These are phyloP conservation scores for Schizophyllum amplum DNA, from an alignment of 1,284 basidiomycete genomes.

Conservation along the genomic window DNA sequence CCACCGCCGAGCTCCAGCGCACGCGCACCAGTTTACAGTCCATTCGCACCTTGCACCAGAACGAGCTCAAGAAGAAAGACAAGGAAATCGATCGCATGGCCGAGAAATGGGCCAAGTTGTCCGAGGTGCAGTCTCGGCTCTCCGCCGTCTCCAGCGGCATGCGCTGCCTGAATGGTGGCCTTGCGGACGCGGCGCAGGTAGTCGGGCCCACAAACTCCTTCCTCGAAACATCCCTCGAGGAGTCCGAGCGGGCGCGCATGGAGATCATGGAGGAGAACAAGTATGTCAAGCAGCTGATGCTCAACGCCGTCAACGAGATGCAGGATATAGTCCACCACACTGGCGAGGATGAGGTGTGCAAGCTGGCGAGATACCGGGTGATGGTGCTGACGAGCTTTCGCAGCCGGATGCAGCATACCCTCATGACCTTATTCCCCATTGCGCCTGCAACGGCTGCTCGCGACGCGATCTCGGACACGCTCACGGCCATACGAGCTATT, in stretches of 20 bases:
- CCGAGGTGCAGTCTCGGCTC: conserved; percentile 56
- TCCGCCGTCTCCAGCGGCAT: conserved; percentile 39
- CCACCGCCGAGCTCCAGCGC: conserved; percentile 58
- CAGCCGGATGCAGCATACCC: conserved; percentile 1
- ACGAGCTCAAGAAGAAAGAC: conserved; percentile 77
- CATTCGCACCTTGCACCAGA: conserved; percentile 56
- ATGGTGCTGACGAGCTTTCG: conserved; percentile 13
- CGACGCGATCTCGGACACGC: conserved; percentile 41
- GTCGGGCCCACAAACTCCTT: conserved; percentile 45
- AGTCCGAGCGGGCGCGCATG: conserved; percentile 63
- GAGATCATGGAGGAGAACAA: conserved; percentile 67
- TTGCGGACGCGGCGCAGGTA: conserved; percentile 30
- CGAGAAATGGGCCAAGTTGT: conserved; percentile 70
- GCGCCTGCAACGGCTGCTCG: conserved; percentile 41
- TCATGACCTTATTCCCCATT: conserved; percentile 48
- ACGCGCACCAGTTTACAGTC: conserved; percentile 55
- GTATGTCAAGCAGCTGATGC: conserved; percentile 57
- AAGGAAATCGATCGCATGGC: conserved; percentile 72
- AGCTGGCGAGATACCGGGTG: conserved; percentile 45
- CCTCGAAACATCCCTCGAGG: conserved; percentile 64
- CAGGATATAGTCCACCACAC: conserved; percentile 44
- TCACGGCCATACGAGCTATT: conserved; percentile 35
- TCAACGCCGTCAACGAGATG: conserved; percentile 64
- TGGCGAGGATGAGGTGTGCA: conserved; percentile 18
- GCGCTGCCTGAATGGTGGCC: conserved; percentile 37